Conservation (phyloP, 2,329 filamentous ascomycete genomes). For the Colletotrichum truncatum region DNA sequence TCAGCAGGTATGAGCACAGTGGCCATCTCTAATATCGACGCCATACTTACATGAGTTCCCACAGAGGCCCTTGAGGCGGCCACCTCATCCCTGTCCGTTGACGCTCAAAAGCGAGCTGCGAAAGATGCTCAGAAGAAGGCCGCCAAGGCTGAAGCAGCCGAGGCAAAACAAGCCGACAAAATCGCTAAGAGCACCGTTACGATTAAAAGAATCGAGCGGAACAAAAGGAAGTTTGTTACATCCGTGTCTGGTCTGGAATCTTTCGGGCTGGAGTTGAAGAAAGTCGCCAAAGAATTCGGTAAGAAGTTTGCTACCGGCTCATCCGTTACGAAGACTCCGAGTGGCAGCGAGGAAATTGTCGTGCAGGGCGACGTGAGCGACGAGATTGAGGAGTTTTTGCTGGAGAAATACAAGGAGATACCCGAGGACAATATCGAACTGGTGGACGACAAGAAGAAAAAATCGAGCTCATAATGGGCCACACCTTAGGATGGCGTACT, state of each 20-base stretch:
- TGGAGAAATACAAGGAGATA: slow-evolving; percentile 89
- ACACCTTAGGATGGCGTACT: background rate
- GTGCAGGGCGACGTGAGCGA: slow-evolving; percentile 97
- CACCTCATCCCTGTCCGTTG: slow-evolving; percentile 85
- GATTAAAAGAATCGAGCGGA: slow-evolving; percentile 97
- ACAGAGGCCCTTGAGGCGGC: slow-evolving; percentile 84
- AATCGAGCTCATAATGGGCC: slow-evolving; percentile 36
- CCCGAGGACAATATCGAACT: slow-evolving; percentile 95
- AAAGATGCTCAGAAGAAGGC: slow-evolving; percentile 98
- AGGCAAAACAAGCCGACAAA: slow-evolving; percentile 83
- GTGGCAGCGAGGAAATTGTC: slow-evolving; percentile 93
- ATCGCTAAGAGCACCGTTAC: slow-evolving; percentile 84
- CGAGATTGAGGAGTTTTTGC: slow-evolving; percentile 90
- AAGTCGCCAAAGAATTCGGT: slow-evolving; percentile 94
- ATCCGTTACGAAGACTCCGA: slow-evolving; percentile 88
- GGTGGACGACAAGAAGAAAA: slow-evolving; percentile 96
- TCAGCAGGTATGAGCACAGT: slow-evolving; percentile 72
- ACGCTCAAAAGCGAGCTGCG: slow-evolving; percentile 92
- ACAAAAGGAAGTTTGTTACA: slow-evolving; percentile 97
- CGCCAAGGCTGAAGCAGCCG: slow-evolving; percentile 88
- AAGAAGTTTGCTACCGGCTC: slow-evolving; percentile 98
- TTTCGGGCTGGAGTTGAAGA: slow-evolving; percentile 93
- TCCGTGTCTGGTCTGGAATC: slow-evolving; percentile 90
- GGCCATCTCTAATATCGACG: background rate
- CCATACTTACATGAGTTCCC: background rate